Evolutionary conservation across 768 basidiomycete genomes (phyloP).

Genomic region (Psilocybe subaeruginosa): DNA sequence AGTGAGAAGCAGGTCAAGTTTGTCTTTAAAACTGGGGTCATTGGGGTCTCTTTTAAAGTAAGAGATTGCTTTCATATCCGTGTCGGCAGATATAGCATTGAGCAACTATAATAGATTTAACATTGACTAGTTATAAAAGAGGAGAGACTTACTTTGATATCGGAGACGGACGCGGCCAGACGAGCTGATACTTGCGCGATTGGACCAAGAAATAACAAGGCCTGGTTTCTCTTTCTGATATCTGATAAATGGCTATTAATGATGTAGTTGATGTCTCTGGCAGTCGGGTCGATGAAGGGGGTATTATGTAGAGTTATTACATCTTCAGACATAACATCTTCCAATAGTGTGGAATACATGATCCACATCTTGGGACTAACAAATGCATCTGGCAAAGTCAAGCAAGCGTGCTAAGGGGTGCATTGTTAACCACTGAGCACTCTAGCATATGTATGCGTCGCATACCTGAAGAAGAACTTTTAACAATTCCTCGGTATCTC

Average conservation of each 20-base stretch:
- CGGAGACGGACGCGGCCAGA: conserved; percentile 61
- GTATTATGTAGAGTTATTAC: conserved; percentile 32
- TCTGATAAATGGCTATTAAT: conserved; percentile 67
- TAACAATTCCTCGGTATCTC: conserved; percentile 54
- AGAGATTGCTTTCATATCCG: conserved; percentile 56
- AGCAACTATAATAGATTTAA: conserved; percentile 50
- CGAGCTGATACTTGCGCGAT: conserved; percentile 62
- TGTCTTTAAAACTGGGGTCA: conserved; percentile 57
- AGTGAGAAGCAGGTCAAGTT: conserved; percentile 74
- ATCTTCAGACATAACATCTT: conserved; percentile 48
- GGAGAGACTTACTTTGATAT: conserved; percentile 43
- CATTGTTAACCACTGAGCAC: neutral
- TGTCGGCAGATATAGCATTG: conserved; percentile 73
- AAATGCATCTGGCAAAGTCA: conserved; percentile 75
- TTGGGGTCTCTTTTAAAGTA: conserved; percentile 58
- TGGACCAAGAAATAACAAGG: conserved; percentile 72
- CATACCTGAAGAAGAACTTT: conserved; percentile 65
- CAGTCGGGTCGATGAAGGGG: conserved; percentile 39
- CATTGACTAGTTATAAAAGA: neutral
- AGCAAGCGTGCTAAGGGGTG: conserved; percentile 59
- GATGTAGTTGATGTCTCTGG: conserved; percentile 46
- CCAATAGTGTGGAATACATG: conserved; percentile 48
- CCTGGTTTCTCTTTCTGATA: conserved; percentile 78
- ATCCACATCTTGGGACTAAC: conserved; percentile 75
- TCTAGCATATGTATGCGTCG: neutral